Conservation (phyloP, 306 rosid genomes). For the Fragaria ananassa region DNA sequence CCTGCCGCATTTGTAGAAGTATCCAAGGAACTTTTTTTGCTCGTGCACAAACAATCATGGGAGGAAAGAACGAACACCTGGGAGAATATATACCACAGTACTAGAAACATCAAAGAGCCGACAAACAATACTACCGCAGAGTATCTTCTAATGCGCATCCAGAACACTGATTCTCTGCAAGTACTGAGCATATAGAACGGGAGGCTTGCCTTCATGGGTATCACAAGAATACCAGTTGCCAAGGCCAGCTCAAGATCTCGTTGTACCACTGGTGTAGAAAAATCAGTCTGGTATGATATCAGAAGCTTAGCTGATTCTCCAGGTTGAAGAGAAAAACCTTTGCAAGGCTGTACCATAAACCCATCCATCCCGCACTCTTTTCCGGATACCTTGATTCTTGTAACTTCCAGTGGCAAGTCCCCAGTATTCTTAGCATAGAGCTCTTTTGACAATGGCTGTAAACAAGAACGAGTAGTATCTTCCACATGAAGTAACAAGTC, state of each 20-base stretch:
- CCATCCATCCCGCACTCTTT: conserved; percentile 81
- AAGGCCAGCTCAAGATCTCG: conserved; percentile 81
- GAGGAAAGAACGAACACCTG: conserved; percentile 37
- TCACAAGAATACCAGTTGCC: conserved; percentile 67
- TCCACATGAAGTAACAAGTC: conserved; percentile 45
- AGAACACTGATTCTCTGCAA: conserved; percentile 69
- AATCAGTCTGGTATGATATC: conserved; percentile 72
- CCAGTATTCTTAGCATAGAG: conserved; percentile 80
- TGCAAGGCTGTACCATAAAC: conserved; percentile 59
- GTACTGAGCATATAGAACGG: conserved; percentile 58
- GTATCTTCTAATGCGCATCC: conserved; percentile 59
- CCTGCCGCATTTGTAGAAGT: conserved; percentile 28
- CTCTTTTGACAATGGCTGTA: conserved; percentile 55
- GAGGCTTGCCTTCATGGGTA: conserved; percentile 77
- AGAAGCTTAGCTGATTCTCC: conserved; percentile 57
- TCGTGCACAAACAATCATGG: conserved; percentile 39
- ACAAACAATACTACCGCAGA: conserved; percentile 42
- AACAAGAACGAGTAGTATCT: conserved; percentile 54
- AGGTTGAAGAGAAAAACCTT: conserved; percentile 57
- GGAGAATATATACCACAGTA: conserved; percentile 48
- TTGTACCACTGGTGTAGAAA: conserved; percentile 60
- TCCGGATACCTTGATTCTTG: conserved; percentile 66
- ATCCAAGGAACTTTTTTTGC: conserved; percentile 34
- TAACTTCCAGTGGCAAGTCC: conserved; percentile 74
- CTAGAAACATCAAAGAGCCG: conserved; percentile 38